These are phyloP conservation scores for Fusarium virguliforme DNA, from an alignment of 2,329 filamentous ascomycete species.

Conservation along the genomic window DNA sequence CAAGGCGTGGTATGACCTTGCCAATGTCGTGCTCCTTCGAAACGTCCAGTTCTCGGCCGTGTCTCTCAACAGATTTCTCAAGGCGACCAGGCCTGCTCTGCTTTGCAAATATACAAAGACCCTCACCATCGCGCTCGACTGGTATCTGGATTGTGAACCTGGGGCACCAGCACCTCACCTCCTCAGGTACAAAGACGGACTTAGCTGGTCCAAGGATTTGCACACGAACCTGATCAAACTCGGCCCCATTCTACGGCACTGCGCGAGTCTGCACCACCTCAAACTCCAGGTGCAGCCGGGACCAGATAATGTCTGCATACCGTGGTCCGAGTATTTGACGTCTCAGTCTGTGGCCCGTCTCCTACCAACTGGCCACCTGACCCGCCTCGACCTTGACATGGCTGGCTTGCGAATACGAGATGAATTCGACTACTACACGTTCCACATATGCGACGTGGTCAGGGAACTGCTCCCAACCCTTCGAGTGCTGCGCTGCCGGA, in stretches of 20 bases:
- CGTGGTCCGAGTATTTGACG: neutral
- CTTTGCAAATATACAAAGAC: neutral
- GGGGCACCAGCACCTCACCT: neutral
- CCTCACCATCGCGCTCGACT: neutral
- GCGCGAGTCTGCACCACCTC: neutral
- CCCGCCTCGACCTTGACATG: slow-evolving; percentile 6
- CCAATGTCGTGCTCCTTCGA: neutral
- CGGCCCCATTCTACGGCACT: neutral
- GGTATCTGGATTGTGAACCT: neutral
- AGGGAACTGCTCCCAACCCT: neutral
- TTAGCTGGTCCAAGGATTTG: neutral
- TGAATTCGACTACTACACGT: no score
- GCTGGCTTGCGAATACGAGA: neutral
- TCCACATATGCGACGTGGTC: neutral
- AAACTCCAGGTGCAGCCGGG: neutral
- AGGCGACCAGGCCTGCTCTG: neutral
- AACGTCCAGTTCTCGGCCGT: neutral
- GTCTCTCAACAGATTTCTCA: neutral
- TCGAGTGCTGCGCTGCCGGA: slow-evolving; percentile 8
- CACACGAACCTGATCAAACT: neutral
- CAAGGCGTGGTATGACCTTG: slow-evolving; percentile 5
- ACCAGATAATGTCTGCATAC: no score
- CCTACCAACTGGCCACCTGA: neutral
- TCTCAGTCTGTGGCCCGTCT: neutral
- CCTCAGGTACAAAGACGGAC: neutral